Conservation (phyloP, 805 yeast genomes). For the Metschnikowia corniflorae region DNA sequence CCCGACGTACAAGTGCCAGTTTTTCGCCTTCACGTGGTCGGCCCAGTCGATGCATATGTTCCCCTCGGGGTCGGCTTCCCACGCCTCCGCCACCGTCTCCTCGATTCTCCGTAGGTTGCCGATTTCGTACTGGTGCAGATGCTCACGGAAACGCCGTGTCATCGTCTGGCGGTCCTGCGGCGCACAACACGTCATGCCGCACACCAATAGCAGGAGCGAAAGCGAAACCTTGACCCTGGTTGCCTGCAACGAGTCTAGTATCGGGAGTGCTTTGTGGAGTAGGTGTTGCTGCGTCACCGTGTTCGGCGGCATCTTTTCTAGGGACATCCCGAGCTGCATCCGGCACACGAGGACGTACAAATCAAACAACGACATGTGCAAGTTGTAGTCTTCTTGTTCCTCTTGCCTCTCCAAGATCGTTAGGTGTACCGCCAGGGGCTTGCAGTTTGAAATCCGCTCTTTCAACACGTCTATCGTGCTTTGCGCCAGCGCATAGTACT, state of each 20-base stretch:
- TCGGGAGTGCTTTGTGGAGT: constrained; percentile 12
- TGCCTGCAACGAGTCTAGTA: constrained; percentile 11
- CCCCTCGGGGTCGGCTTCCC: constrained; percentile 17
- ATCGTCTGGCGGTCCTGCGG: constrained; percentile 22
- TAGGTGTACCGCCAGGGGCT: constrained; percentile 15
- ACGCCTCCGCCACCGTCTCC: constrained; percentile 17
- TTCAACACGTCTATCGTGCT: constrained; percentile 2
- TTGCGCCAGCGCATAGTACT: constrained; percentile 11
- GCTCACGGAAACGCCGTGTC: constrained; percentile 23
- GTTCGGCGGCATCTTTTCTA: constrained; percentile 12
- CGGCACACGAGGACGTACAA: constrained; percentile 14
- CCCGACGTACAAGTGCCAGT: constrained; percentile 20
- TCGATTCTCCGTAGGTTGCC: constrained; percentile 19
- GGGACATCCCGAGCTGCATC: constrained; percentile 14
- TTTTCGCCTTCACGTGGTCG: constrained; percentile 14
- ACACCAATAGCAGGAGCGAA: constrained; percentile 22
- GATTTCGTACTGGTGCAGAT: constrained; percentile 16
- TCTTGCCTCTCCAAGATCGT: constrained; percentile 7
- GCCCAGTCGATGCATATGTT: constrained; percentile 18
- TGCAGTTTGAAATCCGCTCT: constrained; percentile 5
- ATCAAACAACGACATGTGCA: constrained; percentile 17
- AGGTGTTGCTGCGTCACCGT: constrained; percentile 11
- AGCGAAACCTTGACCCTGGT: constrained; percentile 16
- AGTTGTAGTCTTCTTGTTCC: constrained; percentile 6
- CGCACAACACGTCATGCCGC: constrained; percentile 31